Evolutionary conservation across 257 asterid genomes (phyloP).

Genomic region (Fraxinus americana): DNA sequence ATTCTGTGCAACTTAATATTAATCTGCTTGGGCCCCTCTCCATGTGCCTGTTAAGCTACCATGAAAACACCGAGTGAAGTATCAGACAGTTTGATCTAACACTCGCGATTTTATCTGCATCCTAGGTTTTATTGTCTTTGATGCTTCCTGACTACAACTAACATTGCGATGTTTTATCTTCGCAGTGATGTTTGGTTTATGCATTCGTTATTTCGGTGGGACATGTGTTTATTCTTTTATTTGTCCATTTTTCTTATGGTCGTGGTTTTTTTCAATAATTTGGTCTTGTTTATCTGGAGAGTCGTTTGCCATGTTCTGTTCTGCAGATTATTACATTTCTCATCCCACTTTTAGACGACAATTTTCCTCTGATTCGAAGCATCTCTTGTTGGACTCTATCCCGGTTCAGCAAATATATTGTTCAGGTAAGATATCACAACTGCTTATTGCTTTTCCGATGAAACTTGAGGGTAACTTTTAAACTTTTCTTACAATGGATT

Average conservation of each 20-base stretch:
- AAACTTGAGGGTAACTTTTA: background rate
- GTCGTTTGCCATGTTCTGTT: conserved; percentile 15
- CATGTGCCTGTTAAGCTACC: background rate
- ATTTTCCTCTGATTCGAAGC: conserved; percentile 94
- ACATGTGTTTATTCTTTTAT: background rate
- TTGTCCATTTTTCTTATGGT: conserved; percentile 15
- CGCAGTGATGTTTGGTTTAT: background rate
- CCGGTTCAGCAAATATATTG: conserved; percentile 92
- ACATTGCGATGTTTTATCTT: background rate
- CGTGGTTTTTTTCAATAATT: background rate
- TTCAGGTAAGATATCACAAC: conserved; percentile 60
- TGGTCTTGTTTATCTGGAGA: conserved; percentile 18
- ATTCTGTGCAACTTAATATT: background rate
- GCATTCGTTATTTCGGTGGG: background rate
- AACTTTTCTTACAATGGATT: background rate
- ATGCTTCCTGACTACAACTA: background rate
- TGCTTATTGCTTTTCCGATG: conserved; percentile 15
- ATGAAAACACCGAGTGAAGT: background rate
- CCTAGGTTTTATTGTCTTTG: background rate
- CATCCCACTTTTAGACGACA: conserved; percentile 90
- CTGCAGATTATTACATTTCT: conserved; percentile 87
- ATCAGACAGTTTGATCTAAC: background rate
- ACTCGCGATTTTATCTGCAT: background rate
- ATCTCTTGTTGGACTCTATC: conserved; percentile 98
- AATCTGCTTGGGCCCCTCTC: conserved; percentile 1